Percentiles rank a stretch among this genome's conserved stretches.
Conservation (phyloP, 176 grass and related monocot genomes). For the Metroxylon sagu region DNA sequence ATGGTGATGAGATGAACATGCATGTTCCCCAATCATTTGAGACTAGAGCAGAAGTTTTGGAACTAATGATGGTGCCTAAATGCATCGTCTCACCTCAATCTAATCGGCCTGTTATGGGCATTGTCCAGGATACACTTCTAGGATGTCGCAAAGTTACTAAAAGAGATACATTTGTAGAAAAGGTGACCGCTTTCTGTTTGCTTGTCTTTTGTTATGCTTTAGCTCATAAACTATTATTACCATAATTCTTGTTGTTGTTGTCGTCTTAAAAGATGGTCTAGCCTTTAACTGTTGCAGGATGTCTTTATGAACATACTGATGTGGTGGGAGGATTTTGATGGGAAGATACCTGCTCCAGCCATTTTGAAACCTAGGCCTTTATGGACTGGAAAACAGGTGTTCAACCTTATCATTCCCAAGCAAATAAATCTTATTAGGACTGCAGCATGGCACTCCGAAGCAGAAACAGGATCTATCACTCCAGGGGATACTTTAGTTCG, state of each 20-base stretch:
- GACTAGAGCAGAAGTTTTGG: constrained; percentile 86
- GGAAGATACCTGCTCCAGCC: constrained; percentile 87
- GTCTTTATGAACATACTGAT: constrained; percentile 98
- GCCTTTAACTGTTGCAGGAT: constrained; percentile 41
- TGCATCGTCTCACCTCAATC: constrained; percentile 91
- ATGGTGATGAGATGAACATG: constrained; percentile 99
- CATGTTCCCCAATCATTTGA: constrained; percentile 97
- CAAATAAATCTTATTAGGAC: constrained; percentile 85
- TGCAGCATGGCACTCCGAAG: constrained; percentile 80
- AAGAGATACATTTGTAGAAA: constrained; percentile 93
- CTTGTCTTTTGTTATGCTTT: too few species aligned
- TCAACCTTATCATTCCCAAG: constrained; percentile 97
- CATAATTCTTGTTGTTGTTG: too few species aligned
- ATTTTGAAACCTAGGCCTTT: constrained; percentile 88
- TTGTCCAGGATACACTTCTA: constrained; percentile 85
- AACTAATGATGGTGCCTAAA: constrained; percentile 99
- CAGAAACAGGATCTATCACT: constrained; percentile 77
- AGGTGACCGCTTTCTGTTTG: constrained; percentile 25
- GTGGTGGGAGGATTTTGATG: constrained; percentile 99
- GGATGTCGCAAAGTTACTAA: constrained; percentile 94
- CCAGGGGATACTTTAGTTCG: constrained; percentile 89
- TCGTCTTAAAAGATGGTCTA: too few species aligned
- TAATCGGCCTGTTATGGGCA: constrained; percentile 95
- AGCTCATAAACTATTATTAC: too few species aligned
- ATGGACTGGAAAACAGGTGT: constrained; percentile 97